A percentile compares a stretch with the other conserved stretches of the same genome.
phyloP scores from a whole-genome alignment of 2,329 filamentous ascomycete genomes.

The Dendryphion nanum region DNA sequence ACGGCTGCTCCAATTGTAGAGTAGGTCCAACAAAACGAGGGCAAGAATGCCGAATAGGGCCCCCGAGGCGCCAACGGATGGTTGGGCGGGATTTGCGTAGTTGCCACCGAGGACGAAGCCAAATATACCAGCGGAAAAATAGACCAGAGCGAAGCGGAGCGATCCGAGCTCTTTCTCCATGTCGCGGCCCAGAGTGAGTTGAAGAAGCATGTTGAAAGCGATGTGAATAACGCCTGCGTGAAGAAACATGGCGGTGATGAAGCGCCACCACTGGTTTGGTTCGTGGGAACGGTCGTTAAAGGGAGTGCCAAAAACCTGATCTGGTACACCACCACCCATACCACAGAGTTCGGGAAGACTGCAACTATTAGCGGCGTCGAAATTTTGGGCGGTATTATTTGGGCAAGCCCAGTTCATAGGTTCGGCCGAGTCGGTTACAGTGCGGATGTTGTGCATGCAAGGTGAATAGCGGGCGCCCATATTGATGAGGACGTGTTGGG shows the following conservation, averaged over 20 bases:
- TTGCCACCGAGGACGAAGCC: constrained; percentile 95
- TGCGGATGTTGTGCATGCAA: constrained; percentile 85
- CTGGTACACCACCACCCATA: constrained; percentile 69
- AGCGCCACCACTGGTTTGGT: constrained; percentile 95
- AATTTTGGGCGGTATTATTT: constrained; percentile 63
- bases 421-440: constrained; percentile 55
- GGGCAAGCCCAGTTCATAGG: constrained; percentile 74
- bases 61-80: constrained; percentile 84
- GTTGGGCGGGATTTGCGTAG: constrained; percentile 76
- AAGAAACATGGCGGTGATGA: constrained; percentile 93
- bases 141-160: constrained; percentile 84
- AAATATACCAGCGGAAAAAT: constrained; percentile 88
- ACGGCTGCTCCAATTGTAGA: constrained; percentile 89
- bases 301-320: constrained; percentile 54
- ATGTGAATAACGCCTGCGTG: constrained; percentile 95
- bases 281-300: constrained; percentile 58
- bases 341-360: constrained; percentile 79
- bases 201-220: constrained; percentile 89
- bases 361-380: constrained; percentile 58
- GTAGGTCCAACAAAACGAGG: constrained; percentile 79
- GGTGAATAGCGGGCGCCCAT: constrained; percentile 92
- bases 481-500: constrained; percentile 85
- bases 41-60: constrained; percentile 90
- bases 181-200: constrained; percentile 84
- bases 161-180: constrained; percentile 90